Evolutionary conservation across 805 yeast species (phyloP).

Genomic region (Candida pini): DNA sequence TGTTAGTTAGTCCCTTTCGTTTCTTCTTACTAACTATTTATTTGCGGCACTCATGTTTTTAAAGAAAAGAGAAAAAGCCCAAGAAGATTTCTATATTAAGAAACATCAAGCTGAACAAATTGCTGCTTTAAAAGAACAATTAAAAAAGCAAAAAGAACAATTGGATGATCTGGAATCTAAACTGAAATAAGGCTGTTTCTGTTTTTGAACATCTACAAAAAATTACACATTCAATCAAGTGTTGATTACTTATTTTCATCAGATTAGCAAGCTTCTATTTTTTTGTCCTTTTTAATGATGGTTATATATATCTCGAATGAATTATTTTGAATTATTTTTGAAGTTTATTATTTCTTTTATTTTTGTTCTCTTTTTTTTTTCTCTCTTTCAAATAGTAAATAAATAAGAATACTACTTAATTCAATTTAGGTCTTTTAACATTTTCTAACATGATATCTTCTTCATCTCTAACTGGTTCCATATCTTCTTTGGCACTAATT

Average conservation of each 20-base stretch:
- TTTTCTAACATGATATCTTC: conserved; percentile 22
- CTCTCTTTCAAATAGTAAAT: neutral
- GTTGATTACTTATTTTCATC: neutral
- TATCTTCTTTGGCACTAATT: conserved; percentile 30
- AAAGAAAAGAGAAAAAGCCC: conserved; percentile 86
- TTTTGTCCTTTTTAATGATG: neutral
- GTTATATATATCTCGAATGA: neutral
- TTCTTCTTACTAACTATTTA: neutral
- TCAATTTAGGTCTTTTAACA: conserved; percentile 30
- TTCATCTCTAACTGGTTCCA: conserved; percentile 23
- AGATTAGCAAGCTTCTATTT: neutral
- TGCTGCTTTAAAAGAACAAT: conserved; percentile 65
- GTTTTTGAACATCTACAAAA: neutral
- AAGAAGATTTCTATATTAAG: conserved; percentile 79
- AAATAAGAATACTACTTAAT: conserved; percentile 5
- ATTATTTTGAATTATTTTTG: neutral
- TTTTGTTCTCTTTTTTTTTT: neutral
- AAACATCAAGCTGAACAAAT: conserved; percentile 89
- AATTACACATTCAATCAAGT: neutral
- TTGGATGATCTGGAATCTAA: conserved; percentile 45
- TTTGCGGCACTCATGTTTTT: neutral
- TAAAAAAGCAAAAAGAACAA: conserved; percentile 67
- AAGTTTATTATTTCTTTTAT: neutral
- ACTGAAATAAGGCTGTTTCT: conserved; percentile 20
- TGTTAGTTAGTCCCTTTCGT: neutral